These are phyloP conservation scores for Gautieria morchelliformis DNA, from an alignment of 768 basidiomycete species.

Conservation along the genomic window DNA sequence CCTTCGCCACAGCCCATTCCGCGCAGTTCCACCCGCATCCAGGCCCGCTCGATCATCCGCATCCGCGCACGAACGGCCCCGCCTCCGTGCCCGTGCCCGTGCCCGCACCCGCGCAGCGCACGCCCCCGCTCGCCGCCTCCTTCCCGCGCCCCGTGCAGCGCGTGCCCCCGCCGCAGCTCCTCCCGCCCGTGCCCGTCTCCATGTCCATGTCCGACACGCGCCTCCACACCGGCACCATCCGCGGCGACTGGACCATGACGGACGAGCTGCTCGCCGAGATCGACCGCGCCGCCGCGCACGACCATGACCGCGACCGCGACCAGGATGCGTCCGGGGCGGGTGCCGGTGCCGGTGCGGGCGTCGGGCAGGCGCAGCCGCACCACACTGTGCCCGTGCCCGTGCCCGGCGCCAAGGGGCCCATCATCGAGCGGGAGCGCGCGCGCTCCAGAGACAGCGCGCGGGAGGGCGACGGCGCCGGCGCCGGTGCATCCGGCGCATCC, in stretches of 20 bases:
- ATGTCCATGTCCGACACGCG: no score
- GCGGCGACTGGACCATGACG: conserved; percentile 58
- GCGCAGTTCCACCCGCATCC: conserved; percentile 1
- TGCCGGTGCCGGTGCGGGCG: neutral
- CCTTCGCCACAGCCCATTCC: neutral
- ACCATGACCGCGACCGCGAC: no score
- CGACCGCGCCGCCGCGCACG: no score
- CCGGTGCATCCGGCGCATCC: conserved; percentile 1
- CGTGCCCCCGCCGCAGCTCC: conserved; percentile 43
- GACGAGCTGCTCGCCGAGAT: conserved; percentile 63
- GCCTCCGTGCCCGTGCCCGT: no score
- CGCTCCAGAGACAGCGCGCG: neutral
- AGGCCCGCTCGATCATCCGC: no score
- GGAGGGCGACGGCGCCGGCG: neutral
- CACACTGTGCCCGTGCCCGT: neutral
- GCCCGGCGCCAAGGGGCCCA: conserved; percentile 2
- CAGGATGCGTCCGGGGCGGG: conserved; percentile 28
- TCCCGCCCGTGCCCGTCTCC: no score
- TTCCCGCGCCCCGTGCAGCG: no score
- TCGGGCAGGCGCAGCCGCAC: no score
- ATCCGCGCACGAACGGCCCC: no score
- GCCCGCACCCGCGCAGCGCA: conserved; percentile 17
- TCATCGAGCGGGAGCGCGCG: conserved; percentile 2
- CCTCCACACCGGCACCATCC: conserved; percentile 36
- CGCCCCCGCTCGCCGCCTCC: conserved; percentile 35